A percentile compares a stretch with the other conserved stretches of the same genome.
These are phyloP conservation scores for Croton laevigatus DNA, from an alignment of 441 rosid genomes.

Conservation along the genomic window DNA sequence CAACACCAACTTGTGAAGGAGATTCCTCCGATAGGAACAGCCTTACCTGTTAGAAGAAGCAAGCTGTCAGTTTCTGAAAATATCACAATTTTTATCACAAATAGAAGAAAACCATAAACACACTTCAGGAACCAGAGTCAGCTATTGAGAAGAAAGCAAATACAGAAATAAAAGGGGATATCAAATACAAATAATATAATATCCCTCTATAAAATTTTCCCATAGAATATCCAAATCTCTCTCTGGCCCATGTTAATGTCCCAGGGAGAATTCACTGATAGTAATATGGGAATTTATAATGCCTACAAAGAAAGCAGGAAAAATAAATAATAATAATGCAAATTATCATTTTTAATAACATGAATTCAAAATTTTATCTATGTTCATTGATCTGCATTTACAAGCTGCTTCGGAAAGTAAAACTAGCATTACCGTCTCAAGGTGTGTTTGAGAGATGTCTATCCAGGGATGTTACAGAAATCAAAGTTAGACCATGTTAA, in stretches of 20 bases:
- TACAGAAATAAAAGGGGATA: background rate
- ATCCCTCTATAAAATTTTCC: background rate
- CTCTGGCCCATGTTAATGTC: background rate
- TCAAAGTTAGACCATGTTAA: background rate
- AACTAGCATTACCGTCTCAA: background rate
- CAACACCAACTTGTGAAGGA: slow-evolving; percentile 82
- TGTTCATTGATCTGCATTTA: background rate
- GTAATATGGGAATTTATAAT: background rate
- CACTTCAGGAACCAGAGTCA: background rate
- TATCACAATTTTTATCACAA: slow-evolving; percentile 3
- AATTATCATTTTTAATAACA: background rate
- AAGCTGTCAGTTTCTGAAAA: slow-evolving; percentile 10
- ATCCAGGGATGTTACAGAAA: background rate
- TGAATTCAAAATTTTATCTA: background rate
- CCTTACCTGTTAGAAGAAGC: slow-evolving; percentile 52
- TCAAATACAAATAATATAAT: background rate
- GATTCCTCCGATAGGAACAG: slow-evolving; percentile 83
- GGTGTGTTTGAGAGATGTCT: background rate
- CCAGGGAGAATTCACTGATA: background rate
- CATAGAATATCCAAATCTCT: background rate
- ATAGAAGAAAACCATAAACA: background rate
- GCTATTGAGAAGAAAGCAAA: background rate
- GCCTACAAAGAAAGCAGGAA: background rate
- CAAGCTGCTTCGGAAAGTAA: slow-evolving; percentile 3
- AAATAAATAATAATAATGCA: background rate